phyloP scores from a whole-genome alignment of 352 stramenopile species.

The Globisporangium lucens region DNA sequence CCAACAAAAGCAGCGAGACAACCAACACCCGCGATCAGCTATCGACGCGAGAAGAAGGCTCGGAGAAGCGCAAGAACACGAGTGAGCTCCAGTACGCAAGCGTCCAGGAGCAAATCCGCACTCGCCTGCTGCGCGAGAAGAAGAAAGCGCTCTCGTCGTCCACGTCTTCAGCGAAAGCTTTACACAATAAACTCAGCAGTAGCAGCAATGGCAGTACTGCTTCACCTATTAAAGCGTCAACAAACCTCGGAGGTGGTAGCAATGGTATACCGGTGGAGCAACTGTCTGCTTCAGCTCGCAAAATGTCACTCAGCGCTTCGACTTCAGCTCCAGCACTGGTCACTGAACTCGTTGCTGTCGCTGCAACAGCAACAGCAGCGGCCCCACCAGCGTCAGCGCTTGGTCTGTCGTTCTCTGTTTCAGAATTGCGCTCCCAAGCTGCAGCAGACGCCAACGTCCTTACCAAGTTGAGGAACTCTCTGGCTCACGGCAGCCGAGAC shows the following conservation, averaged over 20 bases:
- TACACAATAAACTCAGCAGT: not conserved
- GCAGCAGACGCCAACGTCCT: not conserved
- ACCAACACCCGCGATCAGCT: not conserved
- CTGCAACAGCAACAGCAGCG: not conserved
- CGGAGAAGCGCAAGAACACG: conserved; percentile 18
- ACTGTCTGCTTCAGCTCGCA: not conserved
- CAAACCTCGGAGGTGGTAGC: too few relatives aligned
- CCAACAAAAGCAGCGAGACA: not conserved
- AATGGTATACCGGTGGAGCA: not conserved
- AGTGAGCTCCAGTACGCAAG: conserved; percentile 18
- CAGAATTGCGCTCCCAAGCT: not conserved
- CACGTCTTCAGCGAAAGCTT: not conserved
- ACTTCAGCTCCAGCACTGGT: conserved; percentile 5
- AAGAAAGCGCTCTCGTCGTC: not conserved
- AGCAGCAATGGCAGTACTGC: not conserved
- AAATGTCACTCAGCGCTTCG: not conserved
- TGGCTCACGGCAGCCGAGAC: not conserved
- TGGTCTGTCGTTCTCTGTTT: not conserved
- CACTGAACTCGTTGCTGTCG: not conserved
- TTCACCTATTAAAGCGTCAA: too few relatives aligned
- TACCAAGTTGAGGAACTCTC: not conserved
- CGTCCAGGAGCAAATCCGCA: conserved; percentile 24
- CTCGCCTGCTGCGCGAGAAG: conserved; percentile 11
- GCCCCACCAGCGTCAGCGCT: not conserved
- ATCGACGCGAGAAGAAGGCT: not conserved